Conservation (phyloP, 768 basidiomycete species). For the Boletus bicolor region DNA sequence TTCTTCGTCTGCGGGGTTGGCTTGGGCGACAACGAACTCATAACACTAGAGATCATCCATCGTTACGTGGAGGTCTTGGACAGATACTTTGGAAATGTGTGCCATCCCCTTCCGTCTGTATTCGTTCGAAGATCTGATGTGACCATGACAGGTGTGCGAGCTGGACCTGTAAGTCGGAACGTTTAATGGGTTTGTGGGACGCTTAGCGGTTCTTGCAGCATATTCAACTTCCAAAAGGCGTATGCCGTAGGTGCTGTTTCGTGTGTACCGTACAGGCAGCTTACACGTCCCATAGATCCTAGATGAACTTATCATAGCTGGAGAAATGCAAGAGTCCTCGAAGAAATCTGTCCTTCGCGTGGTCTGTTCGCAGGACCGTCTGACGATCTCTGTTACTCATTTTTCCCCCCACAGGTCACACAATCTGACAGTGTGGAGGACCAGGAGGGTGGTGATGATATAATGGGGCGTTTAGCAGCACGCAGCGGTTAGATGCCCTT, state of each 20-base stretch:
- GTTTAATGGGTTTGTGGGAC: not conserved
- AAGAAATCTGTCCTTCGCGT: constrained; percentile 67
- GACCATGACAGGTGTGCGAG: constrained; percentile 67
- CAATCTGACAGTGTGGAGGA: constrained; percentile 83
- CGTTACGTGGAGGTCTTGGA: constrained; percentile 90
- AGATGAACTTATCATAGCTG: constrained; percentile 90
- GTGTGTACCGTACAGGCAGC: not conserved
- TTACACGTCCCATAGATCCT: constrained; percentile 52
- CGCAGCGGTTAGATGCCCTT: constrained; percentile 55
- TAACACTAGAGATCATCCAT: constrained; percentile 90
- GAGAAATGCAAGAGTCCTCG: constrained; percentile 91
- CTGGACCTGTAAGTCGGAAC: constrained; percentile 70
- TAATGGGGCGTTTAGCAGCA: constrained; percentile 72
- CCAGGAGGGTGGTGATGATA: constrained; percentile 81
- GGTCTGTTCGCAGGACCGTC: constrained; percentile 29
- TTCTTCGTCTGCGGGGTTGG: constrained; percentile 93
- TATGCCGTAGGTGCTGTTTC: constrained; percentile 58
- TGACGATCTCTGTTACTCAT: constrained; percentile 13
- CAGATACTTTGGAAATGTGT: constrained; percentile 50
- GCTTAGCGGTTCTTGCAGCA: constrained; percentile 45
- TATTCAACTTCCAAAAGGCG: constrained; percentile 98
- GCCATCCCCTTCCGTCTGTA: constrained; percentile 8
- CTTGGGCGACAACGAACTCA: constrained; percentile 83
- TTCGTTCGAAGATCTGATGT: not conserved
- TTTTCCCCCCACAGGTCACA: constrained; percentile 54